Base-by-base conservation (phyloP, 1,284 basidiomycete genomes). In the Agroathelia rolfsii region DNA sequence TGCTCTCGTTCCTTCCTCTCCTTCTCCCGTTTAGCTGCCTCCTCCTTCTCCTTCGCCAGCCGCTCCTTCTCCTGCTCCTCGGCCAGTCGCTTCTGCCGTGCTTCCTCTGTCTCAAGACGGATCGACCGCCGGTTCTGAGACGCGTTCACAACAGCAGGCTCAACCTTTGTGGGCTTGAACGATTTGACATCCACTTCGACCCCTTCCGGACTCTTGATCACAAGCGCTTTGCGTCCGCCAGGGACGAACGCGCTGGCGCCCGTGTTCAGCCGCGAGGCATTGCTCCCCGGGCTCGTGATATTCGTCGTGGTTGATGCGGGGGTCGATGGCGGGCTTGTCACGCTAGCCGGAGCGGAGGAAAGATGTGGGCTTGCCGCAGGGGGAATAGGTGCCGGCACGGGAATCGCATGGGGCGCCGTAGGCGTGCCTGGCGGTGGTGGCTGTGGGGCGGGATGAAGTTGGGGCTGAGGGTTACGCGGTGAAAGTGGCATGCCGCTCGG, bases 271-370 rank as follows among this genome's bases (percentile, higher is more conserved):
- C 67, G 59, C 31, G 52, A 43, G 11, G 44, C 35, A 0, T 51
- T 59, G 28, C 46, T 49, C 8, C 55, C 48, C 6, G 64, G 56
- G 17, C 53, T 56, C n/a, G 58, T 53, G 5, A 64, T 43, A 0
- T 70, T 56, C 1, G 72, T 66, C 2, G 78, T 76, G 2, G 80
- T 80, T 4, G 76, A 64, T n/a, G 80, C 78, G 1, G 79, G 75
- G 0, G 79, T 76, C 2, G 74, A 65, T 4, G 79, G 27, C 11
- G 11, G 6, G 24, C 57, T 57, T 34, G 56, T 58, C 10, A 72
- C 62, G 35, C 56, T 68, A 26, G 52, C 58, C 5, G 65, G 55
- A 10, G 72, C 57, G 28, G 64, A 59, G 38, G 70, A 67, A 10
- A 69, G 56, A 13, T 69, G 61, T 5, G 63, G 58, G 2, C 70